Evolutionary conservation across 2,329 filamentous ascomycete genomes (phyloP).

Genomic region (Cryoendolithus antarcticus): DNA sequence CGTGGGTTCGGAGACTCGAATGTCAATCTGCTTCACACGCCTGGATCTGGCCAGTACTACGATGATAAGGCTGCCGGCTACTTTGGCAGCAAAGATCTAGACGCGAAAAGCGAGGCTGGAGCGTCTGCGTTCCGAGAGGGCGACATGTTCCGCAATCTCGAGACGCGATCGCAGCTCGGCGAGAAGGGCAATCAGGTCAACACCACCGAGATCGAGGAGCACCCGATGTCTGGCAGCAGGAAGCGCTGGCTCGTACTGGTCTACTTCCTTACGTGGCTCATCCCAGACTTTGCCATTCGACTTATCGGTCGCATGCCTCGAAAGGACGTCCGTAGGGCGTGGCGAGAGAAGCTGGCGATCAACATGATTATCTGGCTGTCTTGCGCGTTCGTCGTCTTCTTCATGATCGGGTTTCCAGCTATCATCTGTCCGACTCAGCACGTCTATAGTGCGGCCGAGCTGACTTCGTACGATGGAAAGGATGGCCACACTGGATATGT

Average conservation of each 20-base stretch:
- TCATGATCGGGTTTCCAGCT: conserved; percentile 76
- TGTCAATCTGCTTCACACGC: conserved; percentile 41
- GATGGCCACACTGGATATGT: conserved; percentile 53
- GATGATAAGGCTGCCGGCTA: conserved; percentile 73
- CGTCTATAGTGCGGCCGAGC: conserved; percentile 68
- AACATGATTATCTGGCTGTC: conserved; percentile 92
- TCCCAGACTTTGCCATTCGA: conserved; percentile 74
- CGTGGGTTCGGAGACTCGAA: conserved; percentile 47
- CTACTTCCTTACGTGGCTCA: conserved; percentile 70
- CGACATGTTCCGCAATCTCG: conserved; percentile 96
- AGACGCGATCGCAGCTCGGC: conserved; percentile 86
- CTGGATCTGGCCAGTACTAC: conserved; percentile 48
- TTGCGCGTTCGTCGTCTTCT: conserved; percentile 68
- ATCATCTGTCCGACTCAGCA: conserved; percentile 86
- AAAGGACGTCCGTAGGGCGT: conserved; percentile 83
- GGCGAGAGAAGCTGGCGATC: conserved; percentile 96
- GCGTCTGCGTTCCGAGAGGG: conserved; percentile 81
- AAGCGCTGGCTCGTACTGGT: conserved; percentile 86
- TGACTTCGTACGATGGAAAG: conserved; percentile 63
- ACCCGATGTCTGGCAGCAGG: conserved; percentile 61
- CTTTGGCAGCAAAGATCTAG: conserved; percentile 67
- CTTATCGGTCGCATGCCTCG: conserved; percentile 73
- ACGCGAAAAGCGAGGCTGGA: conserved; percentile 81
- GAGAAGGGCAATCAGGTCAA: conserved; percentile 89
- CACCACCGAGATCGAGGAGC: conserved; percentile 80